Conservation (phyloP, 2,329 filamentous ascomycete genomes). For the Apiospora rasikravindrae region DNA sequence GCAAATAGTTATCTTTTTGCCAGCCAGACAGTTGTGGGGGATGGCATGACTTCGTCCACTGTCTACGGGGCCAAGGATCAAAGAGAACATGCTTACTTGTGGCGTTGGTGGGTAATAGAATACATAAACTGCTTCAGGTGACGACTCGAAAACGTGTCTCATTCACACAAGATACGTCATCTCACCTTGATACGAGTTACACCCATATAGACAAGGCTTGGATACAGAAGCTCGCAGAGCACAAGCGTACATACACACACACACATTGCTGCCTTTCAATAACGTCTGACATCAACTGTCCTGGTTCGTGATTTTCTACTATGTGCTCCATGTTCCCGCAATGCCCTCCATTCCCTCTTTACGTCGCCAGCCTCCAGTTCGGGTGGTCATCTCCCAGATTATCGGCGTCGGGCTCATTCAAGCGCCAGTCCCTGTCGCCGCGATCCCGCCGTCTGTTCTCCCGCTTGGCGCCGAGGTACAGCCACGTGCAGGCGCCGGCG, state of each 20-base stretch:
- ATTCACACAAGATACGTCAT: background rate
- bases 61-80: background rate
- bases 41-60: background rate
- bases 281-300: background rate
- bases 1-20: background rate
- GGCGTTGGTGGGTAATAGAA: background rate
- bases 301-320: background rate
- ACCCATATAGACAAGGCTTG: conserved; percentile 1
- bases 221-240: background rate
- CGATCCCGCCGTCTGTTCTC: conserved; percentile 54
- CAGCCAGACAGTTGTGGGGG: background rate
- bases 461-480: conserved; percentile 42
- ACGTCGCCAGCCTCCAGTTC: conserved; percentile 22
- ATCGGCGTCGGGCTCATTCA: conserved; percentile 42
- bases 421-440: conserved; percentile 51
- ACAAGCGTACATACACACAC: background rate
- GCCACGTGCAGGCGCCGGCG: conserved; percentile 37
- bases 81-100: background rate
- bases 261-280: background rate
- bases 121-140: background rate
- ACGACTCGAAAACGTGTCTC: background rate
- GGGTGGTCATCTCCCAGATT: conserved; percentile 60
- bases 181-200: background rate
- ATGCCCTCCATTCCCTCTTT: background rate
- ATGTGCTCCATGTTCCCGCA: background rate